A percentile compares a stretch with the other conserved stretches of the same genome.
Conservation (phyloP, 352 stramenopile species). For the Peronospora destructor region DNA sequence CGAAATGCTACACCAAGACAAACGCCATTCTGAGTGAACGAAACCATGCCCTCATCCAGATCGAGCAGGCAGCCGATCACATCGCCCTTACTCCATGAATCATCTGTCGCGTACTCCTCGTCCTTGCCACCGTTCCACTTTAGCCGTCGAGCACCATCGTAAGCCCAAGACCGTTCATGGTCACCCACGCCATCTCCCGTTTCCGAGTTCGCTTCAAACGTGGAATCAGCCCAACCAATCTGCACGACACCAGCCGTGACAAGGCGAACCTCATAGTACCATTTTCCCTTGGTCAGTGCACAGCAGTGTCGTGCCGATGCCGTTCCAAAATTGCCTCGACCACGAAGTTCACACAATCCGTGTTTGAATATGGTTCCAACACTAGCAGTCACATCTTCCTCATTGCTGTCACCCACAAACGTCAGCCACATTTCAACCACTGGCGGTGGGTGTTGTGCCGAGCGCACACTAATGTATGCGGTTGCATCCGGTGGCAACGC, state of each 20-base stretch:
- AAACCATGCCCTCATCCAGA: constrained; percentile 55
- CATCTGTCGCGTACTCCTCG: constrained; percentile 40
- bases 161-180: constrained; percentile 85
- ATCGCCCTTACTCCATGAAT: constrained; percentile 71
- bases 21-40: constrained; percentile 83
- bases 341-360: constrained; percentile 66
- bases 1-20: constrained; percentile 55
- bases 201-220: constrained; percentile 69
- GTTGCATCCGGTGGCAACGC: constrained; percentile 29
- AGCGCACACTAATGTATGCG: constrained; percentile 27
- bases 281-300: constrained; percentile 50
- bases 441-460: constrained; percentile 14
- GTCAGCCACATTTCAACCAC: constrained; percentile 32
- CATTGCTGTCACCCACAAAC: constrained; percentile 35
- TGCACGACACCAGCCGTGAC: constrained; percentile 87
- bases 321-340: constrained; percentile 72
- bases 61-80: constrained; percentile 87
- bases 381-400: constrained; percentile 8
- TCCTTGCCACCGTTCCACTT: constrained; percentile 79
- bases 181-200: constrained; percentile 88
- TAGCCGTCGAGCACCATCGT: constrained; percentile 80
- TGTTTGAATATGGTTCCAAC: constrained; percentile 52
- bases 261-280: constrained; percentile 89
- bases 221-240: constrained; percentile 86
- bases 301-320: constrained; percentile 44